A percentile compares a stretch with the other conserved stretches of the same genome.
phyloP scores from a whole-genome alignment of 2,329 filamentous ascomycete genomes.

The Alternaria viburni region DNA sequence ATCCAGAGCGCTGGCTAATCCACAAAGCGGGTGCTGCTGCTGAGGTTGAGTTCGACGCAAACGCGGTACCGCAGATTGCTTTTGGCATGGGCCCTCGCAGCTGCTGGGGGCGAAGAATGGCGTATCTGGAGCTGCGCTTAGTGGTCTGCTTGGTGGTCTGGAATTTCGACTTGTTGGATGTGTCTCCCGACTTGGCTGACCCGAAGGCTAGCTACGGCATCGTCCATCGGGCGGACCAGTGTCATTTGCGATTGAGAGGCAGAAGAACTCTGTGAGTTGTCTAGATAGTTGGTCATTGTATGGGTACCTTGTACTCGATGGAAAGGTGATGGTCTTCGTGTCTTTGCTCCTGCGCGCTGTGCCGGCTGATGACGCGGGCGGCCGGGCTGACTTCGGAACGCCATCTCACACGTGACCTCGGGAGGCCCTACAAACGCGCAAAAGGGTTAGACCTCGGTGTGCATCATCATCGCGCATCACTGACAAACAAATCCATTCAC shows the following conservation, averaged over 20 bases:
- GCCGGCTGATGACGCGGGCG: neutral
- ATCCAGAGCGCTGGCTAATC: conserved; percentile 8
- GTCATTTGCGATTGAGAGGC: neutral
- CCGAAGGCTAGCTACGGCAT: neutral
- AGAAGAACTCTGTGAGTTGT: neutral
- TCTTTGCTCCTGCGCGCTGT: neutral
- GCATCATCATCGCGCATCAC: neutral
- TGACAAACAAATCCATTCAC: neutral
- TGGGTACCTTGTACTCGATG: neutral
- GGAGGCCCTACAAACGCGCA: too few species aligned
- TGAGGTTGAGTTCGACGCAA: neutral
- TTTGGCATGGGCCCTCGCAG: conserved; percentile 12
- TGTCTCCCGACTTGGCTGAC: neutral
- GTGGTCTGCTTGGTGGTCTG: conserved; percentile 10
- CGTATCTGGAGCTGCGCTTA: conserved; percentile 15
- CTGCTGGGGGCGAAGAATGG: conserved; percentile 13
- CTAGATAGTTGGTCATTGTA: neutral
- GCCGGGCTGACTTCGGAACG: neutral
- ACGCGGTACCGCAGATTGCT: conserved; percentile 2
- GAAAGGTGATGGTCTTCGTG: neutral
- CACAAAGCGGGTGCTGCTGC: neutral
- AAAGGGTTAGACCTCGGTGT: neutral
- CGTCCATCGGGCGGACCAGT: neutral
- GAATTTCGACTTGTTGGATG: conserved; percentile 8
- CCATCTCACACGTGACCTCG: neutral